Evolutionary conservation across 2,329 filamentous ascomycete species (phyloP), one percentile per base, ranked within the genome.

Genomic region (Fonsecaea nubica): DNA sequence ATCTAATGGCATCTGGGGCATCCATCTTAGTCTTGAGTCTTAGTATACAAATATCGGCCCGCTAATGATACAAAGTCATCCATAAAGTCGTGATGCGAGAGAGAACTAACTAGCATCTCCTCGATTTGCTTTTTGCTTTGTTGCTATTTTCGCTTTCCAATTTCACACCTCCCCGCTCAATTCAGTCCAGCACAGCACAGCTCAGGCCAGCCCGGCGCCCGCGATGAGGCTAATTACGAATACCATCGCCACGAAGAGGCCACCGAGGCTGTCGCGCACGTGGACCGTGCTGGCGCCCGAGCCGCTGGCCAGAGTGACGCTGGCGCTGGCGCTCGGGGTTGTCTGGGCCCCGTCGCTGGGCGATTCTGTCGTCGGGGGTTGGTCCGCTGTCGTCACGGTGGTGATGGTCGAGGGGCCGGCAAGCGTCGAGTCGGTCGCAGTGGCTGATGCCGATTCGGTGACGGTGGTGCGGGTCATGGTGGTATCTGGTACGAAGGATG

Each of bases 231-330:
- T 25, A 25, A 25, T 25, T 25, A 40, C 52, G 18, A 65, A 52
- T 38, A 52, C 40, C 12, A 65, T n/a, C 36, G 25, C 57, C 13
- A 58, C 21, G 1, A 65, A 18, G 21, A 62, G 36, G 1, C 40
- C 32, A 38, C 50, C 52, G 7, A 42, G 30, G 38, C 42, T 58
- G 36, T 59, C 36, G 4, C 55, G 40, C 10, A 15, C 55, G 12
- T 40, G 33, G 25, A 53, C 15, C n/a, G 13, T 50, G 1, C 58
- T 40, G 2, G 63, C 52, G 18, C 10, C 40, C 33, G 56, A 38
- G 45, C n/a, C 48, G 38, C 30, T 36, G 35, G 33, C 50, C 7
- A 52, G n/a, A 35, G 42, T 60, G 21, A 48, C 35, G 52, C 48
- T 64, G 4, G 56, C 56, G 35, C 56, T 64, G 1, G 57, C 50